These are phyloP conservation scores for Telopea speciosissima DNA, from an alignment of 177 flowering plant species.

Conservation along the genomic window DNA sequence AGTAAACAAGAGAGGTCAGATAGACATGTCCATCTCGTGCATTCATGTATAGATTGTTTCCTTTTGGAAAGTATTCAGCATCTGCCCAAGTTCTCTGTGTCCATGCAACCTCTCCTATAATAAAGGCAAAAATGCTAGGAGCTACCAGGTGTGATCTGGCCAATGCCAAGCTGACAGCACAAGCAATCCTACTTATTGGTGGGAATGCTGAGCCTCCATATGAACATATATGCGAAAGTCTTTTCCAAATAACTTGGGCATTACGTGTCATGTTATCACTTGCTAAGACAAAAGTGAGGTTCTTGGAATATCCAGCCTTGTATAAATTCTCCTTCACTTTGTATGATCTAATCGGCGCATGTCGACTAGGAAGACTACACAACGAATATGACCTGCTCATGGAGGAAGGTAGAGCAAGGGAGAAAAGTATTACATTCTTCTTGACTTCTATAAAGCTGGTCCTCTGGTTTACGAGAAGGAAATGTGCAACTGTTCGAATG, in stretches of 20 bases:
- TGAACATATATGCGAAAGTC: constrained; percentile 37
- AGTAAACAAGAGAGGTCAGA: constrained; percentile 34
- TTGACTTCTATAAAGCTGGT: constrained; percentile 16
- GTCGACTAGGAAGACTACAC: constrained; percentile 19
- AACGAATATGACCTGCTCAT: constrained; percentile 21
- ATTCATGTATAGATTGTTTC: constrained; percentile 33
- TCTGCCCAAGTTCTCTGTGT: constrained; percentile 38
- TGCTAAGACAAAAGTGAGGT: constrained; percentile 18
- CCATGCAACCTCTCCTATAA: constrained; percentile 51
- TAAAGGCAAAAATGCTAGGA: constrained; percentile 52
- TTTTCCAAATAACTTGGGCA: constrained; percentile 56
- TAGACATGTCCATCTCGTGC: constrained; percentile 50
- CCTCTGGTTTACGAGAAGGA: constrained; percentile 15
- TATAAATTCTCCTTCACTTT: constrained; percentile 14
- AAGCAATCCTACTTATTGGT: constrained; percentile 46
- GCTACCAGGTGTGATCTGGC: constrained; percentile 47
- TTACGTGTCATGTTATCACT: constrained; percentile 28
- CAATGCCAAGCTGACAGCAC: constrained; percentile 56
- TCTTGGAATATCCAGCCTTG: constrained; percentile 20
- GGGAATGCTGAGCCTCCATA: constrained; percentile 30
- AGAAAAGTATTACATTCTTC: constrained; percentile 18
- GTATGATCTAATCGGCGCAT: constrained; percentile 12
- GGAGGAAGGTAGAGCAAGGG: constrained; percentile 18
- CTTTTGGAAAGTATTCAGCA: constrained; percentile 31
- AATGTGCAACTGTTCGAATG: constrained; percentile 25